Evolutionary conservation across 2,329 filamentous ascomycete genomes (phyloP).

Genomic region (Fusarium coicis): DNA sequence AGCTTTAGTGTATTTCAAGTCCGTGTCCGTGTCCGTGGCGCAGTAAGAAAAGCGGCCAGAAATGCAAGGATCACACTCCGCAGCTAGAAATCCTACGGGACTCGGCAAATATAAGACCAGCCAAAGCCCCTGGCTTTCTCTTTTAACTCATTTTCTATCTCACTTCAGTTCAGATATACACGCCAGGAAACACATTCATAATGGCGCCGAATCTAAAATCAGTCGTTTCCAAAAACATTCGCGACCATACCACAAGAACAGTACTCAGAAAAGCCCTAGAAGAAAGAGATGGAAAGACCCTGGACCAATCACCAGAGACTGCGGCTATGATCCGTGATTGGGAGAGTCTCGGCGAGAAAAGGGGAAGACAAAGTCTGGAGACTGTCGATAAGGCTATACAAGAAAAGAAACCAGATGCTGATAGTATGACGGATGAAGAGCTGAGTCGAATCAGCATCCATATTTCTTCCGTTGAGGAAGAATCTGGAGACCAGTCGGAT

Average conservation of each 20-base stretch:
- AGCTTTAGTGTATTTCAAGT: neutral
- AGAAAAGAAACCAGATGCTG: neutral
- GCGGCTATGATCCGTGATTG: conserved; percentile 13
- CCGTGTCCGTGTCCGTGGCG: conserved; percentile 1
- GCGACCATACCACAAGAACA: conserved; percentile 4
- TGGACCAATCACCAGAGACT: neutral
- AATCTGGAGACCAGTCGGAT: neutral
- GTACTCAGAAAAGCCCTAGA: neutral
- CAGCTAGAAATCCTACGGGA: neutral
- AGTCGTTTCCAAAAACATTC: conserved; percentile 2
- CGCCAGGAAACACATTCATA: neutral
- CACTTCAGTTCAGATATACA: fast-evolving
- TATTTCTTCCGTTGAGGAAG: neutral
- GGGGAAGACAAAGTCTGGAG: neutral
- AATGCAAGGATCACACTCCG: neutral
- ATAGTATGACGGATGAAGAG: conserved; percentile 10
- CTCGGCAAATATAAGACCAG: neutral
- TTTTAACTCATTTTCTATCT: neutral
- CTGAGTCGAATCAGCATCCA: conserved; percentile 4
- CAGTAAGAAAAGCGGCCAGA: neutral
- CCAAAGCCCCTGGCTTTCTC: no score
- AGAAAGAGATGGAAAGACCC: neutral
- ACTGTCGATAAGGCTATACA: neutral
- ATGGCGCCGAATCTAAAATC: conserved; percentile 13
- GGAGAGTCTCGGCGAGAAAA: neutral